Conservation (phyloP, 129 eudicot genomes). For the Tanacetum coccineum region DNA sequence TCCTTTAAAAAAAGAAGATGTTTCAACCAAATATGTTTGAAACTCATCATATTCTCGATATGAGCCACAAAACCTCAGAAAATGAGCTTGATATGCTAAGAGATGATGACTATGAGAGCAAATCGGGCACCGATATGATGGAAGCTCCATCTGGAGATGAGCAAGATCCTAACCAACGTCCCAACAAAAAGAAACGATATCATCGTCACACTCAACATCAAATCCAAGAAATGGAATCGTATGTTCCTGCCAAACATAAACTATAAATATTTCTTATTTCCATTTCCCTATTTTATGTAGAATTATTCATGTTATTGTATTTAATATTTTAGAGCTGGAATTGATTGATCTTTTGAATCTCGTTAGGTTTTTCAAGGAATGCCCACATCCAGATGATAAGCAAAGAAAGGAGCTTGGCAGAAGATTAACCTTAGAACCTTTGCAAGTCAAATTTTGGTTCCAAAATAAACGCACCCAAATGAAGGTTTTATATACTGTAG, state of each 20-base stretch:
- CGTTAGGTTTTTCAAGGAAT: constrained; percentile 85
- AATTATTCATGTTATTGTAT: neutral
- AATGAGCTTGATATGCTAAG: constrained; percentile 68
- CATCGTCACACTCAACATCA: constrained; percentile 99
- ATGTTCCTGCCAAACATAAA: constrained; percentile 20
- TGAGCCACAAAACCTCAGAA: constrained; percentile 62
- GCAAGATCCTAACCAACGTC: constrained; percentile 90
- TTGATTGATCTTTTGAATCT: constrained; percentile 1
- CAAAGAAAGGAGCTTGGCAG: constrained; percentile 97
- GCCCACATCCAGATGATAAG: constrained; percentile 99
- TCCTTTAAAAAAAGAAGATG: constrained; percentile 42
- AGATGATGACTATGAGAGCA: constrained; percentile 88
- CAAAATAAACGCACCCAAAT: constrained; percentile 99
- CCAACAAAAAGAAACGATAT: constrained; percentile 88
- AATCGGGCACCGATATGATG: constrained; percentile 89
- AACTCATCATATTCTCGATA: constrained; percentile 56
- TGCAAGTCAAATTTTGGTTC: constrained; percentile 97
- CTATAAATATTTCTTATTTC: neutral
- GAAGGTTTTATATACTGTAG: constrained; percentile 49
- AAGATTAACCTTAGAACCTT: constrained; percentile 70
- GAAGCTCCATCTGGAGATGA: constrained; percentile 90
- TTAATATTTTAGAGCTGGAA: neutral
- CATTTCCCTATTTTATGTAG: too few species aligned
- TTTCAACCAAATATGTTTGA: constrained; percentile 92
- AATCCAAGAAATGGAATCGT: constrained; percentile 96